A percentile compares a stretch with the other conserved stretches of the same genome.
Conservation (phyloP, 2,329 filamentous ascomycete species). For the Alternaria atra region DNA sequence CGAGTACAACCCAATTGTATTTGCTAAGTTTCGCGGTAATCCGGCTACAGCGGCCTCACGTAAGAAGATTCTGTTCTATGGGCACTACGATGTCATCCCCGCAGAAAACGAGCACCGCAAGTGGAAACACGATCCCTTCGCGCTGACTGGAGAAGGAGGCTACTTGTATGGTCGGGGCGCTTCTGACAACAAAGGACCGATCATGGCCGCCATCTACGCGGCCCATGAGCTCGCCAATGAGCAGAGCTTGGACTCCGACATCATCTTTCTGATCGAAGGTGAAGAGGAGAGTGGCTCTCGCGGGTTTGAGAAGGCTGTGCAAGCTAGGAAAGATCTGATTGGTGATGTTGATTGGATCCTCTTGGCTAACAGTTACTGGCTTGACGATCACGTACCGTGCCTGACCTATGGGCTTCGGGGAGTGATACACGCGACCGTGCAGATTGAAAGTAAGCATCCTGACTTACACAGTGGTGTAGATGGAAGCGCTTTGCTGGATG, state of each 20-base stretch:
- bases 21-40: slow-evolving; percentile 85
- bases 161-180: slow-evolving; percentile 96
- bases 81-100: slow-evolving; percentile 96
- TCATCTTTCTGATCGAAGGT: slow-evolving; percentile 94
- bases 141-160: slow-evolving; percentile 87
- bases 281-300: slow-evolving; percentile 95
- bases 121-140: slow-evolving; percentile 89
- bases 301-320: slow-evolving; percentile 86
- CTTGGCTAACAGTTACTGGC: slow-evolving; percentile 97
- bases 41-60: slow-evolving; percentile 70
- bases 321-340: slow-evolving; percentile 81
- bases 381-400: slow-evolving; percentile 94
- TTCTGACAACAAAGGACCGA: slow-evolving; percentile 96
- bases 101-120: slow-evolving; percentile 83
- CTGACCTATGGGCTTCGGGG: slow-evolving; percentile 93
- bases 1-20: slow-evolving; percentile 90
- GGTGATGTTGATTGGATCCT: slow-evolving; percentile 94
- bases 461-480: slow-evolving; percentile 98
- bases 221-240: slow-evolving; percentile 87
- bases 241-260: slow-evolving; percentile 84
- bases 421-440: slow-evolving; percentile 90
- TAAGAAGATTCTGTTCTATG: slow-evolving; percentile 94
- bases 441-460: slow-evolving; percentile 83
- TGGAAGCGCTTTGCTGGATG: slow-evolving; percentile 87
- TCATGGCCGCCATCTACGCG: slow-evolving; percentile 91